Base-by-base conservation (phyloP, 2,329 filamentous ascomycete species). In the Alternaria solani region DNA sequence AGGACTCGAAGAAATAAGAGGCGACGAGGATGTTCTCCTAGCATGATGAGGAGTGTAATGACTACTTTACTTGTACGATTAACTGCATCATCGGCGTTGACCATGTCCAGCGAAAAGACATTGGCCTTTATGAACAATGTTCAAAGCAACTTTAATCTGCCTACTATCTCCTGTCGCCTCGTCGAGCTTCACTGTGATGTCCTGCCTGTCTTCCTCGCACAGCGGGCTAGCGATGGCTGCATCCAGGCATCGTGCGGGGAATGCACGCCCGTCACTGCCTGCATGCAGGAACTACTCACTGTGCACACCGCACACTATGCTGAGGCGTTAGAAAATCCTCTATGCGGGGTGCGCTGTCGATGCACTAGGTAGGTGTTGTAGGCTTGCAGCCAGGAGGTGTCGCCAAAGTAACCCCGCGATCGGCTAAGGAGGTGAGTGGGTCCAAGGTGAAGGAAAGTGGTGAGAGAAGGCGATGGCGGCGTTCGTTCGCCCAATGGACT, bases 1-100 rank as follows among this genome's bases (percentile, higher is more conserved):
- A 77, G n/a, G 73, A 78, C 32, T 62, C 69, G 1, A 75, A 75
- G 68, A 76, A 76, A 70, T 77, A 72, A 47, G 39, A 32, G 6
- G 28, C n/a, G 14, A 7, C 36, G 3, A 11, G 7, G 1, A 12
- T 28, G 14, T 18, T 30, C 12, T 5, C 4, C 12, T 23, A 25
- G 16, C 4, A 34, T 18, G n/a, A 18, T 34, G 16, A 49, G 25
- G 36, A 25, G 39, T 23, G 36, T 54, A 23, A 63, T 28, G 47
- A 60, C 16, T 34, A 48, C 11, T 28, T 42, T 14, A 49, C 42
- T 18, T 58, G 55, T 65, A 63, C 18, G 9, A 55, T 61, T 61
- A 48, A 61, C 42, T 58, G 61, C 57, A 61, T 62, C 25, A 59
- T 23, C 30, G 53, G 57, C 52, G 44, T 57, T 47, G 23, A 41